Base-by-base conservation (phyloP, 176 grass and related monocot species). In the Typha latifolia region DNA sequence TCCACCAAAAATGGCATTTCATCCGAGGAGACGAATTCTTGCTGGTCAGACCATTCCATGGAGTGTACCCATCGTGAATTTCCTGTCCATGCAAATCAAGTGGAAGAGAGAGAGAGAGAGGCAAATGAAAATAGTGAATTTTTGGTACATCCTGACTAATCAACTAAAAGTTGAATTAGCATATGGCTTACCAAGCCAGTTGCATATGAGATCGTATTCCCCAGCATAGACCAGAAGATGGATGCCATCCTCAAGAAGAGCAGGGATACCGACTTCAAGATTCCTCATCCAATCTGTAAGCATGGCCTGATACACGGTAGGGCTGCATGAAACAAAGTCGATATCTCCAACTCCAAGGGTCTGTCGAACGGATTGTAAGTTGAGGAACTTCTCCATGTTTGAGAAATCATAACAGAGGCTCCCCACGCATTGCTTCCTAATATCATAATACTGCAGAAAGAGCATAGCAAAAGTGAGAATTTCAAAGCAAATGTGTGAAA, bases 161-260 rank as follows among this genome's bases (percentile, higher is more conserved):
- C 76, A 68, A 64, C 10, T 8, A 67, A 68, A 67, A 48, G 15
- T 49, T 32, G 12, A 5, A n/a, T 77, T 26, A 61, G 62, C 16
- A 78, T 12, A 67, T 21, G 64, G 78, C 37, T 81, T 71, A 96
- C 91, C 91, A 31, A 91, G 68, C 91, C 91, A 96, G 61, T 91
- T 96, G 65, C 91, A 96, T 66, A 96, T 96, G 62, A 96, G 91
- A 75, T 96, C 91, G 72, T 96, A 96, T 68, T 96, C 91, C 52
- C 91, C 91, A 59, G 91, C 91, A 79, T 91, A 96, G 66, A 96
- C 75, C 43, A 96, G 74, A 16, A 96, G 73, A 70, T 87, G 83
- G 64, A 96, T 85, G 26, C 86, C 62, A 20, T 83, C 83, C 75
- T 96, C 87, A 72, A 96, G 87, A 64, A 96, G 87, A 32, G 89